Base-by-base conservation (phyloP, 1,284 basidiomycete species). In the Apiotrichum siamense region DNA sequence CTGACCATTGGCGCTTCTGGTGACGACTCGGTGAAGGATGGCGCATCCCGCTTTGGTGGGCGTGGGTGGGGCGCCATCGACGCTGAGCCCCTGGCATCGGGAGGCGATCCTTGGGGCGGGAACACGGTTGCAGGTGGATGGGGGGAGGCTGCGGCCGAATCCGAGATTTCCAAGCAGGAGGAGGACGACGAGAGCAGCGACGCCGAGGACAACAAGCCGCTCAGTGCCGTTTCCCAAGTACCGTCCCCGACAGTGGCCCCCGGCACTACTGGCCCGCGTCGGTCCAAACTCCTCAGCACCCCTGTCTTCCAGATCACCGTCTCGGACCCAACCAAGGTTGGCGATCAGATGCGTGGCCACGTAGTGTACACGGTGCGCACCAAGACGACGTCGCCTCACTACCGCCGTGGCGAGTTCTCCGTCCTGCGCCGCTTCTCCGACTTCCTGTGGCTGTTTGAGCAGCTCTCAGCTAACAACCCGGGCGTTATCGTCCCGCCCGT, bases 401-500 rank as follows among this genome's bases (percentile, higher is more conserved):
- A 82, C 75, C 81, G 83, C 54, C 88, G 88, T 75, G 81, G 84
- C 2, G 77, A 83, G 2, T 90, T 93, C 68, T 91, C 91, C 4
- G 92, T 96, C 32, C 82, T 99, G 7, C 82, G 94, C 18, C 84
- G 94, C 21, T 99, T 96, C 74, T 90, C 88, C 20, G 96, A 99
- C 73, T 99, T 98, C 67, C 79, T 97, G 20, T 98, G 96, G 94
- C 76, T 99, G 1, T 96, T 89, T 69, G 92, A 94, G 63, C 85
- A 86, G 0, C 79, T 99, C 1, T 86, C 85, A 0, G 70, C 78
- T 63, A 97, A 97, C 75, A 97, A 98, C 66, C 93, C 96, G 1
- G 96, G 94, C 4, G 91, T 97, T 5, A 87, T 98, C 43, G 89
- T 99, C 0, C 96, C 94, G 4, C 93, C 94, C 0, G 88, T 89